These are phyloP conservation scores for Phytophthora pluvialis DNA, from an alignment of 352 stramenopile species.

Conservation along the genomic window DNA sequence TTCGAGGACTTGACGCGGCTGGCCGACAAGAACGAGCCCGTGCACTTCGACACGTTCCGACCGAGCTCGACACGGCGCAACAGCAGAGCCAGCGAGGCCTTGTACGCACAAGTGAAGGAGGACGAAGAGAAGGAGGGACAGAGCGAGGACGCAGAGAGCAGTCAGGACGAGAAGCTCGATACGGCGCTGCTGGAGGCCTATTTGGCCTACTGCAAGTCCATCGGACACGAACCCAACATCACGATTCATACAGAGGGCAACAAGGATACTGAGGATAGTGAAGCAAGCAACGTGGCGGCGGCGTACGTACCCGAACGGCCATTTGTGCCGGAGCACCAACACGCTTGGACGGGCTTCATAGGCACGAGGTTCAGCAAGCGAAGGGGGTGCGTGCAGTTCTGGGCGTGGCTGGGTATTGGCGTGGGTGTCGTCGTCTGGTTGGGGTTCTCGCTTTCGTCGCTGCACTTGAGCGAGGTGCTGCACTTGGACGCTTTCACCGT, in stretches of 20 bases:
- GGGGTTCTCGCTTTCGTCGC: constrained; percentile 34
- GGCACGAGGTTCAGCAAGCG: constrained; percentile 49
- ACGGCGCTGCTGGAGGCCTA: constrained; percentile 94
- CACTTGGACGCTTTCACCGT: constrained; percentile 67
- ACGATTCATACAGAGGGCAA: constrained; percentile 61
- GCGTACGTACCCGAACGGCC: constrained; percentile 38
- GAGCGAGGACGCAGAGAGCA: neutral
- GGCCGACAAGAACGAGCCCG: constrained; percentile 60
- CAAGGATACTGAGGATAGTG: constrained; percentile 43
- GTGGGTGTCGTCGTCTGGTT: constrained; percentile 34
- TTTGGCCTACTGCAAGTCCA: constrained; percentile 92
- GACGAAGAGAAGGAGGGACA: constrained; percentile 1
- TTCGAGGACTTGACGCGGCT: constrained; percentile 56
- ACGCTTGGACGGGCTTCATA: constrained; percentile 56
- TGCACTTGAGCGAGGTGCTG: constrained; percentile 64
- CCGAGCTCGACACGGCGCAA: constrained; percentile 29
- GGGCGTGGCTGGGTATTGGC: constrained; percentile 42
- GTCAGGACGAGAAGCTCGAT: constrained; percentile 87
- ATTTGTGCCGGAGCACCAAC: constrained; percentile 33
- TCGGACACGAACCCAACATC: constrained; percentile 83
- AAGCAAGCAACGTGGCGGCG: constrained; percentile 16
- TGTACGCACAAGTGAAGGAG: neutral
- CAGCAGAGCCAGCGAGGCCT: constrained; percentile 15
- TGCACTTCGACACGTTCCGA: constrained; percentile 53
- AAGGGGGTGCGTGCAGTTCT: constrained; percentile 38